Evolutionary conservation across 495 filamentous ascomycete species (phyloP).

Genomic region (Hypoxylon fragiforme): DNA sequence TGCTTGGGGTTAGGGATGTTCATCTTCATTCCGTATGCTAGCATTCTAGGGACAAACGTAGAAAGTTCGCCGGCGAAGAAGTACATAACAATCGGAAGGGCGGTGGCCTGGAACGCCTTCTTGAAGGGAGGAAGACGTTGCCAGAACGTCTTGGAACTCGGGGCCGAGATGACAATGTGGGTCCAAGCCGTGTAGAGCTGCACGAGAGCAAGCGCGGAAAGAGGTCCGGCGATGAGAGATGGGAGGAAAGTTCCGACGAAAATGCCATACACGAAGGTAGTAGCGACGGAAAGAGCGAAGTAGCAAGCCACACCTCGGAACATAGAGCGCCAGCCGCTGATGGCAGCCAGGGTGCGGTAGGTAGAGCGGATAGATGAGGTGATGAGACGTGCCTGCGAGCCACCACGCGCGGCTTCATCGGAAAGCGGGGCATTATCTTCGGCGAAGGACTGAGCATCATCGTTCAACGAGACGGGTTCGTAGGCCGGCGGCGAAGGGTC

Average conservation of each 20-base stretch:
- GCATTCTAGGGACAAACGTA: conserved; percentile 28
- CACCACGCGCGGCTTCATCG: conserved; percentile 26
- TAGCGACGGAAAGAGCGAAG: conserved; percentile 19
- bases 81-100: conserved; percentile 41
- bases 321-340: conserved; percentile 43
- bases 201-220: conserved; percentile 39
- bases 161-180: conserved; percentile 50
- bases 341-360: conserved; percentile 41
- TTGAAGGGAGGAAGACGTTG: conserved; percentile 49
- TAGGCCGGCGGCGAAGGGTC: conserved; percentile 54
- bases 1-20: conserved; percentile 23
- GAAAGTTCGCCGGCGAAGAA: conserved; percentile 38
- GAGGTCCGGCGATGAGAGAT: conserved; percentile 39
- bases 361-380: conserved; percentile 50
- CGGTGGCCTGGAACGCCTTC: conserved; percentile 48
- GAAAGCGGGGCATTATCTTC: conserved; percentile 29
- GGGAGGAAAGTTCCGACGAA: conserved; percentile 29
- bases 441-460: conserved; percentile 35
- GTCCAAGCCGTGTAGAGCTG: conserved; percentile 49
- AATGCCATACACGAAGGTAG: conserved; percentile 20
- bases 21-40: conserved; percentile 39
- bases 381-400: conserved; percentile 37
- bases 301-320: conserved; percentile 47
- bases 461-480: conserved; percentile 45
- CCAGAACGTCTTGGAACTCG: conserved; percentile 44